Evolutionary conservation across 1,284 basidiomycete species (phyloP).

Genomic region (Crucibulum parvulum): DNA sequence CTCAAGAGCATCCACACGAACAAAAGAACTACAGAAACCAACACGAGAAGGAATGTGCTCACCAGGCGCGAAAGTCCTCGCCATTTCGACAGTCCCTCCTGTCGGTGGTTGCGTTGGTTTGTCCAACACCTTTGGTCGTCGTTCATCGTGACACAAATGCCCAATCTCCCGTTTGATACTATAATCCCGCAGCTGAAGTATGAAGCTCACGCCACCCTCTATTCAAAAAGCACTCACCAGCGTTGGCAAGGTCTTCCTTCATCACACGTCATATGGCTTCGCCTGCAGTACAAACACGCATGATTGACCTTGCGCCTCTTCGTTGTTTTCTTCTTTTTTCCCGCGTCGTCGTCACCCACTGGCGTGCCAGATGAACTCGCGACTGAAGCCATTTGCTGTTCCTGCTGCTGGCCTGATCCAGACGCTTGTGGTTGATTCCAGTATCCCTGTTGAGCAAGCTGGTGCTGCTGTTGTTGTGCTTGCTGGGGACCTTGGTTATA

Average conservation of each 20-base stretch:
- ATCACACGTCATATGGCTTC: conserved; percentile 95
- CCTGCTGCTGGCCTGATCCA: too few species aligned
- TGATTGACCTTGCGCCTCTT: conserved; percentile 87
- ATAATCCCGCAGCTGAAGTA: conserved; percentile 2
- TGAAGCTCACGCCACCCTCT: conserved; percentile 2
- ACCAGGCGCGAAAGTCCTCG: conserved; percentile 42
- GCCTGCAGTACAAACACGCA: conserved; percentile 92
- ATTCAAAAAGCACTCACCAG: conserved; percentile 64
- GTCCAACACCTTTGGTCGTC: conserved; percentile 59
- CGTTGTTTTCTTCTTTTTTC: conserved; percentile 64
- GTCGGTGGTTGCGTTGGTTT: conserved; percentile 41
- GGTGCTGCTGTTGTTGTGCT: too few species aligned
- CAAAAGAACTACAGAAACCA: conserved; percentile 2
- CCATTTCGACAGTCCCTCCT: conserved; percentile 28
- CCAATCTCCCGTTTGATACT: conserved; percentile 92
- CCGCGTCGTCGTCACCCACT: conserved; percentile 34
- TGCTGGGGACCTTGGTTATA: too few species aligned
- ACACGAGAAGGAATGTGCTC: conserved; percentile 19
- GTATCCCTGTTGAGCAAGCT: too few species aligned
- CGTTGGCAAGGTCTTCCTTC: conserved; percentile 89
- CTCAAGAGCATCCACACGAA: background rate
- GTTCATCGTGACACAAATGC: conserved; percentile 89
- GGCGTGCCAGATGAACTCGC: background rate
- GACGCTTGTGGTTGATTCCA: too few species aligned
- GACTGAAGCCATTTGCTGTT: background rate